These are phyloP conservation scores for Umbelopsis sp. DNA, from an alignment of 192 early-diverging fungal species.

Conservation along the genomic window DNA sequence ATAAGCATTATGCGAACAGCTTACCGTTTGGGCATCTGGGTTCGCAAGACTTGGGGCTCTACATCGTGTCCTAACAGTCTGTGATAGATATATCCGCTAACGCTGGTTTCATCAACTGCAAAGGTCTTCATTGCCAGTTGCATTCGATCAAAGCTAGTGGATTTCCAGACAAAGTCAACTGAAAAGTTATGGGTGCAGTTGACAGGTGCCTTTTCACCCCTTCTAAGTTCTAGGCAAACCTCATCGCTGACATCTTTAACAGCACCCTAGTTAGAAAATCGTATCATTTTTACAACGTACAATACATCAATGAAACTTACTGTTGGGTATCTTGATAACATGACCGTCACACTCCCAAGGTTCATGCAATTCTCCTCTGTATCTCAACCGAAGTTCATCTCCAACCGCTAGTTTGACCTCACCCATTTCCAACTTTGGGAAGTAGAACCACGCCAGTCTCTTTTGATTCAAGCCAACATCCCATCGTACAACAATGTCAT, in stretches of 20 bases:
- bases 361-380: conserved; percentile 81
- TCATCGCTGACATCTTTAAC: conserved; percentile 83
- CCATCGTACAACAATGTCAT: conserved; percentile 95
- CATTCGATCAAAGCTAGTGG: conserved; percentile 96
- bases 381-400: conserved; percentile 89
- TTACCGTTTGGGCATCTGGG: conserved; percentile 77
- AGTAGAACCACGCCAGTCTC: conserved; percentile 87
- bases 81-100: conserved; percentile 96
- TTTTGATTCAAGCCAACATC: conserved; percentile 95
- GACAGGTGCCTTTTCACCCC: conserved; percentile 68
- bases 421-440: conserved; percentile 89
- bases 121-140: conserved; percentile 95
- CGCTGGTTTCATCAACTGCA: conserved; percentile 92
- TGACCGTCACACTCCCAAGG: conserved; percentile 89
- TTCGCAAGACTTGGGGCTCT: conserved; percentile 80
- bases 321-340: conserved; percentile 96
- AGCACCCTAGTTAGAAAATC: not conserved
- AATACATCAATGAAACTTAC: conserved; percentile 44
- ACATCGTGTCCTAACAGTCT: conserved; percentile 93
- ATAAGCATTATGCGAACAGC: not conserved
- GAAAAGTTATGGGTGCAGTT: conserved; percentile 88
- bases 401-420: conserved; percentile 92
- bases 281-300: not conserved
- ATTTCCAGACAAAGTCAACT: conserved; percentile 99
- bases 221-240: conserved; percentile 87